Evolutionary conservation across 1,284 basidiomycete species (phyloP).

Genomic region (Leucoagaricus sp.): DNA sequence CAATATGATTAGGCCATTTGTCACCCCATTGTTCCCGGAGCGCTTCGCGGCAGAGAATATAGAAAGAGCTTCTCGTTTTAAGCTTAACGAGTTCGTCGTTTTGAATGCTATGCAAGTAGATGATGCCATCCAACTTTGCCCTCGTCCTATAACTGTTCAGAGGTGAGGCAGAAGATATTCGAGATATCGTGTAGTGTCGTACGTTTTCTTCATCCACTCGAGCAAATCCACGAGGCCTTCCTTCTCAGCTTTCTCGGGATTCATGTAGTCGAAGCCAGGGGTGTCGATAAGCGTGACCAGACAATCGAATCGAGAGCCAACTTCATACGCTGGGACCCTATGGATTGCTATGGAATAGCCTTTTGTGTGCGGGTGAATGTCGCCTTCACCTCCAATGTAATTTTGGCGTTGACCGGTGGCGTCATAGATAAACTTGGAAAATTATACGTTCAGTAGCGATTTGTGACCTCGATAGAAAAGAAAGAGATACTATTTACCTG

Average conservation of each 20-base stretch:
- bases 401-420: not conserved
- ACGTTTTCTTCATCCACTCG: not conserved
- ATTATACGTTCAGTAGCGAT: not conserved
- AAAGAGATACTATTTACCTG: not conserved
- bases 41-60: no score
- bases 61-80: not conserved
- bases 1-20: not conserved
- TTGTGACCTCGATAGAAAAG: no score
- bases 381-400: not conserved
- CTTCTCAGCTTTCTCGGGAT: not conserved
- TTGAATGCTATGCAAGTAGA: not conserved
- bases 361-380: not conserved
- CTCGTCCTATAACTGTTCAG: not conserved
- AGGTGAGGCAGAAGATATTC: not conserved
- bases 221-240: not conserved
- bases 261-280: not conserved
- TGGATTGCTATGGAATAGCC: no score
- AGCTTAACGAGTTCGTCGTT: not conserved
- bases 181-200: not conserved
- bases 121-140: not conserved
- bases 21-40: not conserved
- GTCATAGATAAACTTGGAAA: not conserved
- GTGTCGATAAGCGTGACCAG: constrained; percentile 5
- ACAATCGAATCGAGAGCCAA: not conserved
- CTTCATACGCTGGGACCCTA: not conserved